phyloP scores from a whole-genome alignment of 768 basidiomycete genomes.

The Bullera alba region DNA sequence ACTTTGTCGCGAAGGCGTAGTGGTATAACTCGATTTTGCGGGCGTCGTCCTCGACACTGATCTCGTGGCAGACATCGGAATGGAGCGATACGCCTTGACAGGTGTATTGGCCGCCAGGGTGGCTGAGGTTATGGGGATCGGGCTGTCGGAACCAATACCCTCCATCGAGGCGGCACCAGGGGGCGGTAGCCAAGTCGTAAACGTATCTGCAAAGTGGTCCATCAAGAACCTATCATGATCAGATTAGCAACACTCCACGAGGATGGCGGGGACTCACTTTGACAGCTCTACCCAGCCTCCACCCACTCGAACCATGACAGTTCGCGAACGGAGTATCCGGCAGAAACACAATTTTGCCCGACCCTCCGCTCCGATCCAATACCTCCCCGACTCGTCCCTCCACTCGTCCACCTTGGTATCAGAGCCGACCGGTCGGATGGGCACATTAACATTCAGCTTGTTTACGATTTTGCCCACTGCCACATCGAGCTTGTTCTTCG shows the following conservation, averaged over 20 bases:
- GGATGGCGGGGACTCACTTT: constrained; percentile 54
- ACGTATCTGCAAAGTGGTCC: constrained; percentile 32
- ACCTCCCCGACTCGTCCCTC: constrained; percentile 89
- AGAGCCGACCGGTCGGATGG: constrained; percentile 36
- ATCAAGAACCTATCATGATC: constrained; percentile 23
- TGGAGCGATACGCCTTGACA: neutral
- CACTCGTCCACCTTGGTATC: constrained; percentile 55
- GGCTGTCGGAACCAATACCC: neutral
- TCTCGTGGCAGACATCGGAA: neutral
- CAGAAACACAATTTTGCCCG: constrained; percentile 78
- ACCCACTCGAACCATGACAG: constrained; percentile 93
- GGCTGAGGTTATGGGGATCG: constrained; percentile 5
- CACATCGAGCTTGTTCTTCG: constrained; percentile 84
- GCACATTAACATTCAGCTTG: constrained; percentile 57
- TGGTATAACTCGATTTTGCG: too few species aligned
- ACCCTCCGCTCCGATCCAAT: constrained; percentile 91
- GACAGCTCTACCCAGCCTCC: constrained; percentile 91
- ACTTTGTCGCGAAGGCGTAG: too few species aligned
- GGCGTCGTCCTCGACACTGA: neutral
- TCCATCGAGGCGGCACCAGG: neutral
- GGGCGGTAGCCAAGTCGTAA: constrained; percentile 6
- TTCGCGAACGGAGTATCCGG: constrained; percentile 79
- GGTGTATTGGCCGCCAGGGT: neutral
- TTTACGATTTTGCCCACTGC: constrained; percentile 90
- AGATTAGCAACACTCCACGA: neutral